Conservation (phyloP, 129 eudicot species). For the Tanacetum coccineum region DNA sequence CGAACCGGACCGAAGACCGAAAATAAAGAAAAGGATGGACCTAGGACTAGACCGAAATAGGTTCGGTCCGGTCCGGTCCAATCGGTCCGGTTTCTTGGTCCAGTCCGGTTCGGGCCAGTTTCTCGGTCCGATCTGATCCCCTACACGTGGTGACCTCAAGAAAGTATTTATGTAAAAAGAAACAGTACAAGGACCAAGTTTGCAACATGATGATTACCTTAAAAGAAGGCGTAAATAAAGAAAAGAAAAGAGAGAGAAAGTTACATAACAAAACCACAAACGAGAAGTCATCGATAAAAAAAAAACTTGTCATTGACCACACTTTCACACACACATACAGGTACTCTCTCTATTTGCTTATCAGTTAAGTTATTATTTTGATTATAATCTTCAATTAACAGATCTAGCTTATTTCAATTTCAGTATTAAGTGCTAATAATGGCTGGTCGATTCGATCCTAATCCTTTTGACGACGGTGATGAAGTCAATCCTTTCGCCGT, state of each 20-base stretch:
- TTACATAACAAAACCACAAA: constrained; percentile 26
- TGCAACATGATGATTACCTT: not conserved
- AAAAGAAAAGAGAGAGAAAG: not conserved
- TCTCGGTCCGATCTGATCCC: no score
- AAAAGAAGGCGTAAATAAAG: not conserved
- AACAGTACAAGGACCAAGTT: constrained; percentile 8
- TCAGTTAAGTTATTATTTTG: not conserved
- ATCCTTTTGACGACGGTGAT: not conserved
- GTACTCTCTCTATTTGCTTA: not conserved
- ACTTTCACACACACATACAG: constrained; percentile 23
- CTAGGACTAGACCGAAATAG: no score
- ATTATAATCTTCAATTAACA: constrained; percentile 6
- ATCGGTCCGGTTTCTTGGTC: no score
- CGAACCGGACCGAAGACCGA: no score
- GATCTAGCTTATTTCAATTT: not conserved
- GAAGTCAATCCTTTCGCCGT: not conserved
- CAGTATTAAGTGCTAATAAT: not conserved
- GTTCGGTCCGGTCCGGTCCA: no score
- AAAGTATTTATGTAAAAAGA: no score
- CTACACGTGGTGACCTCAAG: no score
- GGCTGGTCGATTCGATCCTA: not conserved
- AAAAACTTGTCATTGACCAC: constrained; percentile 23
- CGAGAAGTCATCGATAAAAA: constrained; percentile 21
- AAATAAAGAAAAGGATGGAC: no score
- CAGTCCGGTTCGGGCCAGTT: no score